A percentile compares a stretch with the other conserved stretches of the same genome.
phyloP scores from a whole-genome alignment of 441 rosid genomes.

The Biscutella auriculata region DNA sequence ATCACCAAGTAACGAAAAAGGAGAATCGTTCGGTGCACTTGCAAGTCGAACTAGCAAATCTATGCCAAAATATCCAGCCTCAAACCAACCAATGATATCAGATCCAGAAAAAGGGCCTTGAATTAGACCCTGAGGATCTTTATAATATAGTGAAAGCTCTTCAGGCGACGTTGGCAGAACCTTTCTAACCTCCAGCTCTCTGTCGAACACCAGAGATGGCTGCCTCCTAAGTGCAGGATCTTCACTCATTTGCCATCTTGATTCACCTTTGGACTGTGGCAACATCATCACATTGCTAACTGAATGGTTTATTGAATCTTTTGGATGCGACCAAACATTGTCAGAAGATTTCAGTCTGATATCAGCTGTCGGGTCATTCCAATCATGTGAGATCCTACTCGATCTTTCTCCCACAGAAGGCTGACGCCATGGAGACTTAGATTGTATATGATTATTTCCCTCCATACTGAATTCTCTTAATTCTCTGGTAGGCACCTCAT shows the following conservation, averaged over 20 bases:
- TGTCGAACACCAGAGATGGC: conserved; percentile 44
- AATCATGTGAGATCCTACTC: conserved; percentile 29
- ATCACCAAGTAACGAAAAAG: conserved; percentile 79
- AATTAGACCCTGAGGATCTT: conserved; percentile 92
- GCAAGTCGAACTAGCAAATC: conserved; percentile 72
- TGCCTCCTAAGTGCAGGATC: conserved; percentile 57
- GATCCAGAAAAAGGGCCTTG: conserved; percentile 91
- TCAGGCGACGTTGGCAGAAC: conserved; percentile 54
- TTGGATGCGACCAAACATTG: conserved; percentile 38
- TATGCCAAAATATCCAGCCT: conserved; percentile 95
- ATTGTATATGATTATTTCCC: conserved; percentile 32
- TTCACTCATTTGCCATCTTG: conserved; percentile 48
- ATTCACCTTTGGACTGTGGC: conserved; percentile 43
- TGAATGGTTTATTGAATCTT: conserved; percentile 32
- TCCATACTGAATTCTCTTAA: conserved; percentile 30
- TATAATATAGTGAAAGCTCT: conserved; percentile 61
- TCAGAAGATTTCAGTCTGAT: conserved; percentile 34
- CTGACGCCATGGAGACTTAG: conserved; percentile 46
- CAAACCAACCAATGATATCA: conserved; percentile 97
- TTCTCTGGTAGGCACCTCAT: conserved; percentile 29
- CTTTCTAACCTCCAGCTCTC: conserved; percentile 64
- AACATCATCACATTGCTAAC: conserved; percentile 35
- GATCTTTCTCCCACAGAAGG: conserved; percentile 41
- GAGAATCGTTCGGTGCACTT: conserved; percentile 59
- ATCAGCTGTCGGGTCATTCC: conserved; percentile 48